phyloP scores from a whole-genome alignment of 78 protist species.

The Dictyostelium firmibasis region DNA sequence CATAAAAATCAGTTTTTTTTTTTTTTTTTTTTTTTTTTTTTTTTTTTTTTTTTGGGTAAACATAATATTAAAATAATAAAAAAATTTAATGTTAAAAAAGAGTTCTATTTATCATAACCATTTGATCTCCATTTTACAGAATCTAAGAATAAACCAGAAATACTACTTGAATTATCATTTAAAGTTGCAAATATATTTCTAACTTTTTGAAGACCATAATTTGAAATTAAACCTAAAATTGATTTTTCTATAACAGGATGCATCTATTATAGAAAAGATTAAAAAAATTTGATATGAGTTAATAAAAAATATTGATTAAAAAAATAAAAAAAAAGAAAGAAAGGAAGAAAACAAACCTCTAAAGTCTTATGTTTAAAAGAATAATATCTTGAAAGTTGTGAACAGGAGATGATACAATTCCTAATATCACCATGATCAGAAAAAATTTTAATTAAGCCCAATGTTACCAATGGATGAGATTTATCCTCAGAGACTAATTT shows the following conservation, averaged over 20 bases:
- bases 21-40: too few relatives aligned
- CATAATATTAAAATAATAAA: too few relatives aligned
- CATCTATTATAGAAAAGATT: slow-evolving; percentile 3
- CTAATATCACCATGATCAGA: slow-evolving; percentile 49
- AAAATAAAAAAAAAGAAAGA: too few relatives aligned
- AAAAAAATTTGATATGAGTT: neutral
- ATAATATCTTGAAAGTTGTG: slow-evolving; percentile 18
- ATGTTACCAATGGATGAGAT: neutral
- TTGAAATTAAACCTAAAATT: slow-evolving; percentile 25
- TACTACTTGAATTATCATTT: neutral
- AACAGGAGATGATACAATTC: slow-evolving; percentile 40
- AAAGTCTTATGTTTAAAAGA: neutral
- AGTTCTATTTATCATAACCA: slow-evolving; percentile 7
- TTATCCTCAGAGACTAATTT: slow-evolving; percentile 19
- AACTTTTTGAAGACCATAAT: slow-evolving; percentile 69
- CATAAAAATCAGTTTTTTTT: too few relatives aligned
- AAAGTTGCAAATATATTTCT: slow-evolving; percentile 33
- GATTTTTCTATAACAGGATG: slow-evolving; percentile 42
- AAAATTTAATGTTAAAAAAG: too few relatives aligned
- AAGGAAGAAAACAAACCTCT: neutral
- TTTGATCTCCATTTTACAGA: slow-evolving; percentile 68
- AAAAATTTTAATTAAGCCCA: slow-evolving; percentile 44
- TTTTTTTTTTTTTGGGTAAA: too few relatives aligned
- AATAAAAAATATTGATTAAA: neutral
- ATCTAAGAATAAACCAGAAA: slow-evolving; percentile 35